Evolutionary conservation across 1,139 yeast genomes (phyloP).

Genomic region (Saccharomyces hybrid): DNA sequence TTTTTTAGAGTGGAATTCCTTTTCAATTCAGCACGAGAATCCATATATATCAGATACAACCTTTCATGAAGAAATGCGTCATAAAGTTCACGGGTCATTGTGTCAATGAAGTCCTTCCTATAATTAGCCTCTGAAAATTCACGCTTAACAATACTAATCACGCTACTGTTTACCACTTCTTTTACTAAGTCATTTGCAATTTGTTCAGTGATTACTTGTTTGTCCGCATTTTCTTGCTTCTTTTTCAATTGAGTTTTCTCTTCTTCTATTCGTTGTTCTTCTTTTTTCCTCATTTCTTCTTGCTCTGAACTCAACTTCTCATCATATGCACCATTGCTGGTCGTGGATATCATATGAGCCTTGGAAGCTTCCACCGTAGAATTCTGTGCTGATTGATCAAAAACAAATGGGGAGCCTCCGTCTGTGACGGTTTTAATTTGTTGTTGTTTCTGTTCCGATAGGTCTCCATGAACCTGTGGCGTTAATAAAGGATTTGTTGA

Average conservation of each 20-base stretch:
- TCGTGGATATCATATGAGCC: neutral
- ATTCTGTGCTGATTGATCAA: neutral
- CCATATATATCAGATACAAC: conserved; percentile 38
- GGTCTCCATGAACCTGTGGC: neutral
- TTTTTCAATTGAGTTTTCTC: neutral
- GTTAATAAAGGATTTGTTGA: neutral
- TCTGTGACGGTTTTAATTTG: neutral
- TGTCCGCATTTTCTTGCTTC: conserved; percentile 17
- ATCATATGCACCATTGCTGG: neutral
- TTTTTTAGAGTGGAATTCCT: conserved; percentile 27
- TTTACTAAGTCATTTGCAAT: conserved; percentile 33
- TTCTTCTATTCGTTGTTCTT: neutral
- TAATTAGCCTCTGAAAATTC: neutral
- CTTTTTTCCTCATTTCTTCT: neutral
- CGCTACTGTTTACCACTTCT: conserved; percentile 27
- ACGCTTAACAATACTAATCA: conserved; percentile 5
- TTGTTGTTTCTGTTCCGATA: neutral
- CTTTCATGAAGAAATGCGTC: conserved; percentile 55
- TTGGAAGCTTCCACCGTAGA: neutral
- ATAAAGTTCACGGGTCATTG: conserved; percentile 43
- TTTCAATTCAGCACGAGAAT: conserved; percentile 38
- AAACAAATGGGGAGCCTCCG: neutral
- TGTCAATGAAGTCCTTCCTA: neutral
- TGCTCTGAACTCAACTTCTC: neutral
- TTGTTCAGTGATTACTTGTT: conserved; percentile 23